Evolutionary conservation across 1,139 yeast species (phyloP).

Genomic region (Yamadazyma conglobata): DNA sequence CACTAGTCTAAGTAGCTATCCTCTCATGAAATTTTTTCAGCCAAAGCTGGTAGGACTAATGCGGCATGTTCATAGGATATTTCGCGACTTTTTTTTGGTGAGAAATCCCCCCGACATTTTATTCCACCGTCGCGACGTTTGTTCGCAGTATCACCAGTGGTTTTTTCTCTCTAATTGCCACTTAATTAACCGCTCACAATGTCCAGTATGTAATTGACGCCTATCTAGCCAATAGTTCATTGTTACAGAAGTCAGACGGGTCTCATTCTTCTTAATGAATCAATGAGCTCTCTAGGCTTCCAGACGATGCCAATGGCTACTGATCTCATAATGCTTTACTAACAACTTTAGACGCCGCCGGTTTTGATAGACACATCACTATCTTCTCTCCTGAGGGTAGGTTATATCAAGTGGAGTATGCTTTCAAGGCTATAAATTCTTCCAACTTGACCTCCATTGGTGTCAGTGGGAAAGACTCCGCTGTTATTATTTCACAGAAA

Average conservation of each 20-base stretch:
- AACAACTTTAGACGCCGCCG: slow-evolving; percentile 59
- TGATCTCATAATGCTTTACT: slow-evolving; percentile 12
- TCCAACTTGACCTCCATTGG: slow-evolving; percentile 89
- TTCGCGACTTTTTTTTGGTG: no score
- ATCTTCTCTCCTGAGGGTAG: slow-evolving; percentile 98
- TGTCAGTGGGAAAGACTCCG: slow-evolving; percentile 79
- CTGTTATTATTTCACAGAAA: slow-evolving; percentile 91
- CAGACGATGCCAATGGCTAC: no score
- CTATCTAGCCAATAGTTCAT: not conserved
- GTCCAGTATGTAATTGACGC: slow-evolving; percentile 16
- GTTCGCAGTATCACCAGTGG: not conserved
- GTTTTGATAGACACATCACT: slow-evolving; percentile 97
- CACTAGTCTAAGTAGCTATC: no score
- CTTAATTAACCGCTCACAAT: no score
- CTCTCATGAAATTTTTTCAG: no score
- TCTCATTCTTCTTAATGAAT: no score
- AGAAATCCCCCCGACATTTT: no score
- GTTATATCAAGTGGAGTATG: slow-evolving; percentile 94
- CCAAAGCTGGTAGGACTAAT: no score
- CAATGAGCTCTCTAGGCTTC: no score
- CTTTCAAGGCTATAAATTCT: slow-evolving; percentile 94
- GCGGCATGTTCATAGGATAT: no score
- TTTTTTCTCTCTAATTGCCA: slow-evolving; percentile 1
- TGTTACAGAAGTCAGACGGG: no score
- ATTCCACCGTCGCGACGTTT: no score